A percentile compares a stretch with the other conserved stretches of the same genome.
Conservation (phyloP, 1,284 basidiomycete species). For the Cryptococcus wingfieldii region DNA sequence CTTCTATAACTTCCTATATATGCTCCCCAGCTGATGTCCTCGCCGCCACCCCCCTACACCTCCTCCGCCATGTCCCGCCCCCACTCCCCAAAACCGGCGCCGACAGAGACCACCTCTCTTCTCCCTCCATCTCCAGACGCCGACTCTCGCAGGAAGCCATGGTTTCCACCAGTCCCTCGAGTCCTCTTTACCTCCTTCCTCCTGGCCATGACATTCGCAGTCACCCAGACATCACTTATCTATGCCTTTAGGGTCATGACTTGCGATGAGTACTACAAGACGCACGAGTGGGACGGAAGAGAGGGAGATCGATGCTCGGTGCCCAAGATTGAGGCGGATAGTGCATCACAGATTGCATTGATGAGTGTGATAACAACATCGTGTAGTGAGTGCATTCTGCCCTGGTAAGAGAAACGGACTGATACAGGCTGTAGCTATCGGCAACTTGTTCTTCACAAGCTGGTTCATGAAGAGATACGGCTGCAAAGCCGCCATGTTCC, state of each 20-base stretch:
- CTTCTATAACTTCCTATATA: too few species aligned
- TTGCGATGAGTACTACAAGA: conserved; percentile 42
- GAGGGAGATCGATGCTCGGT: conserved; percentile 34
- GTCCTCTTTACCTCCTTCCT: conserved; percentile 38
- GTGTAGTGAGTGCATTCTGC: conserved; percentile 26
- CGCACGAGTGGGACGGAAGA: conserved; percentile 14
- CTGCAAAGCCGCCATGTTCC: conserved; percentile 40
- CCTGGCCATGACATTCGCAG: conserved; percentile 35
- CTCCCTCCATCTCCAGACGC: neutral
- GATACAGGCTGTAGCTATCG: conserved; percentile 21
- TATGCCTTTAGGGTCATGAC: conserved; percentile 43
- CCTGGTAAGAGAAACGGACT: neutral
- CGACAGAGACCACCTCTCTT: neutral
- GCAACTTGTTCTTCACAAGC: conserved; percentile 45
- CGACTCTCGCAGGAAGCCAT: neutral
- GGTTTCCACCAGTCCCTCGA: conserved; percentile 27
- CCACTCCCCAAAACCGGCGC: neutral
- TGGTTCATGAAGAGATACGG: conserved; percentile 38
- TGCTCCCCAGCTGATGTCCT: too few species aligned
- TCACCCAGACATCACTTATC: conserved; percentile 45
- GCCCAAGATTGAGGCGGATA: conserved; percentile 28
- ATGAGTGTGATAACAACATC: conserved; percentile 33
- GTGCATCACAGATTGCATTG: conserved; percentile 30
- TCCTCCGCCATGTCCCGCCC: neutral
- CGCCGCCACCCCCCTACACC: neutral